Evolutionary conservation across 2,329 filamentous ascomycete genomes (phyloP), one percentile per base, ranked within the genome.

Genomic region (Diaporthe ampelina): DNA sequence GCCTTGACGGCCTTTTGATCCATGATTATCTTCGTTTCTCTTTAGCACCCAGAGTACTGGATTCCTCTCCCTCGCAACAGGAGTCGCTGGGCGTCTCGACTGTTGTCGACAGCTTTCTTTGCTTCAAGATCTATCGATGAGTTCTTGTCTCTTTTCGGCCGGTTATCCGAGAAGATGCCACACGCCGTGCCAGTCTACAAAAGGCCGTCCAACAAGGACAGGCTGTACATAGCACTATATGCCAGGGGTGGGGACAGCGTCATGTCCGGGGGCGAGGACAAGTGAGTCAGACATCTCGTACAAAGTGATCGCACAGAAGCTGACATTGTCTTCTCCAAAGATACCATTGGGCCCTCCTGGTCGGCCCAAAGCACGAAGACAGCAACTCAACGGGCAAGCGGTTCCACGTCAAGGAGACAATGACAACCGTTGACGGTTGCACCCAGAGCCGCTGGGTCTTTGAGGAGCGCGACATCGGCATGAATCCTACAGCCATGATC

Each of bases 341-440:
- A 69, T 81, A 81, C 71, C 79, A 81, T 67, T 81, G 79, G 80
- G 80, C 74, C n/a, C 76, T 80, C 26, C 63, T 81, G 7, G 76
- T 79, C 40, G 79, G 80, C 52, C 79, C 80, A 1, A 81, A 81
- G 61, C 9, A 52, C 11, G 67, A 72, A 37, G 35, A 72, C 29
- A 43, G 35, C 35, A 59, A 72, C 57, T 72, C 70, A 9, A 72
- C 45, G 10, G 70, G 70, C 6, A 72, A 72, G 19, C 57, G 70
- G 3, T 72, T 63, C 57, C 70, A 72, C 57, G 57, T 72, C 57
- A 72, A 72, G 24, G 57, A 72, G 35, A 63, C 35, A 4, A 72
- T 72, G 57, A 54, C 26, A 4, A 61, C 48, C 37, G 32, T 63
- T 11, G 35, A 45, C 17, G 70, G 70, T 8, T 48, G 70, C 17